Conservation (phyloP, 768 basidiomycete species). For the Kondoa subrosea region DNA sequence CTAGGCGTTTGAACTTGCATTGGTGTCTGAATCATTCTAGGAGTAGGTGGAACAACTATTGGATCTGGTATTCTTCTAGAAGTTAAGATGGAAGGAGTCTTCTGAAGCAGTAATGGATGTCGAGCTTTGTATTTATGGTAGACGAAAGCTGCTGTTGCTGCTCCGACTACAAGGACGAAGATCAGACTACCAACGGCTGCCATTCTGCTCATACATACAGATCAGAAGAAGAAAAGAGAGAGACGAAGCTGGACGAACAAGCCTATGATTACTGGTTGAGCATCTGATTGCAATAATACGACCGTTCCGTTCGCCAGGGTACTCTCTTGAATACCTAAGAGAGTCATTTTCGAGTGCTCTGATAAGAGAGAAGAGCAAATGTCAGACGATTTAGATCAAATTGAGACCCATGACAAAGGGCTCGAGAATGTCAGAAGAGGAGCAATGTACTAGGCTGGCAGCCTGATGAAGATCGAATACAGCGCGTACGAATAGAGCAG, state of each 20-base stretch:
- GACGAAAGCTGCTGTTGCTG: neutral
- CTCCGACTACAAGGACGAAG: neutral
- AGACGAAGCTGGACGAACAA: neutral
- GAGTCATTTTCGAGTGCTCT: neutral
- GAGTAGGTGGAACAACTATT: neutral
- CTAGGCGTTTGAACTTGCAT: neutral
- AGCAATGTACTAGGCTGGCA: too few species aligned
- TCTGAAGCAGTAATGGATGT: neutral
- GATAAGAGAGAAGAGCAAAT: neutral
- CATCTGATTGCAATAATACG: neutral
- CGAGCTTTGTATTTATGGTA: neutral
- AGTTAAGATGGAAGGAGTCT: neutral
- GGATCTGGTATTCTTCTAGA: too few species aligned
- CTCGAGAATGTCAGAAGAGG: too few species aligned
- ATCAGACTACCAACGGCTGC: neutral
- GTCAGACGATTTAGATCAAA: too few species aligned
- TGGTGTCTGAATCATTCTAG: neutral
- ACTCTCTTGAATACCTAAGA: neutral
- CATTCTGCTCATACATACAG: neutral
- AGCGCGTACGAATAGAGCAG: too few species aligned
- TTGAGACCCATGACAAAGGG: too few species aligned
- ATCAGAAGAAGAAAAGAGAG: neutral
- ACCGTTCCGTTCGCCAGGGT: neutral
- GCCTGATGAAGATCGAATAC: too few species aligned
- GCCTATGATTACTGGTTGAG: neutral